These are phyloP conservation scores for Epichloe sp. DNA, from an alignment of 2,329 filamentous ascomycete genomes.

Conservation along the genomic window DNA sequence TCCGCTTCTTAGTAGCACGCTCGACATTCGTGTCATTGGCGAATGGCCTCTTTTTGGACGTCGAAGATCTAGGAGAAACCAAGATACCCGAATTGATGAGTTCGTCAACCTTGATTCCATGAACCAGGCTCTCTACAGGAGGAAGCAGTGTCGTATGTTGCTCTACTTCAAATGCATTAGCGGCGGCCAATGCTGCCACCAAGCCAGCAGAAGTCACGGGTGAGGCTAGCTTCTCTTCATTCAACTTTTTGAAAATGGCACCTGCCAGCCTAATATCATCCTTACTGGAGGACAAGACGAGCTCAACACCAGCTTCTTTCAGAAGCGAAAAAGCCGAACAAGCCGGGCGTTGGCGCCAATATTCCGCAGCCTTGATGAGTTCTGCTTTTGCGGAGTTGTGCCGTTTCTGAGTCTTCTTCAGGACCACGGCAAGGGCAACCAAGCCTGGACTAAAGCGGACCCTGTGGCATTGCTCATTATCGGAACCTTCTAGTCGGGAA, in stretches of 20 bases:
- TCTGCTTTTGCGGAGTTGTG: constrained; percentile 58
- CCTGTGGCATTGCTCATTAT: constrained; percentile 43
- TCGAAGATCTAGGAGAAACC: constrained; percentile 21
- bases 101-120: constrained; percentile 44
- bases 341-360: constrained; percentile 57
- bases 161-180: constrained; percentile 41
- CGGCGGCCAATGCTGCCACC: constrained; percentile 66
- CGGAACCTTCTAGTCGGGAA: constrained; percentile 52
- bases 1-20: constrained; percentile 41
- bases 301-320: constrained; percentile 67
- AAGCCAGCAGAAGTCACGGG: constrained; percentile 64
- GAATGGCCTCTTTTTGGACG: constrained; percentile 36
- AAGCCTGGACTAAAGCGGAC: constrained; percentile 75
- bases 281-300: constrained; percentile 60
- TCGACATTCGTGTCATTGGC: constrained; percentile 20
- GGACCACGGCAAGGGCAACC: constrained; percentile 62
- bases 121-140: constrained; percentile 46
- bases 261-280: constrained; percentile 59
- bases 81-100: constrained; percentile 55
- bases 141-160: constrained; percentile 44
- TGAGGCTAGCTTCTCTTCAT: constrained; percentile 52
- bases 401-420: constrained; percentile 67
- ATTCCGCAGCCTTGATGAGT: constrained; percentile 62
- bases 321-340: constrained; percentile 48
- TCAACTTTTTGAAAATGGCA: constrained; percentile 65